Evolutionary conservation across 768 basidiomycete genomes (phyloP).

Genomic region (Mycena vulgaris): DNA sequence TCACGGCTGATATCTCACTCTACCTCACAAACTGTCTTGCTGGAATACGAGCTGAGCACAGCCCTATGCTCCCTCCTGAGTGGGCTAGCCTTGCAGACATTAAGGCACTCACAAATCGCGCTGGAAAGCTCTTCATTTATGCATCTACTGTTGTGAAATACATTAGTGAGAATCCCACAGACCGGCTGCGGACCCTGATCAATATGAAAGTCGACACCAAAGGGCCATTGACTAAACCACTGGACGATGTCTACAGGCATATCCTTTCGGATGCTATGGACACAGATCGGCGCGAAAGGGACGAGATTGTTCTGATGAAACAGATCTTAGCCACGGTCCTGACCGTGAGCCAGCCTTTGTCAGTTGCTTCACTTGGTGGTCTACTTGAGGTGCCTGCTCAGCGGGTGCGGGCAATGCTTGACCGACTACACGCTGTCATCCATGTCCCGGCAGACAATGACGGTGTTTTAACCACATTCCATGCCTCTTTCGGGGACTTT

Average conservation of each 20-base stretch:
- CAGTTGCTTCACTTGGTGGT: constrained; percentile 4
- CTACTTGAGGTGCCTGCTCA: neutral
- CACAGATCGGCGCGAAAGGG: too few species aligned
- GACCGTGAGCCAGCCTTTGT: too few species aligned
- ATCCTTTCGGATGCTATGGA: too few species aligned
- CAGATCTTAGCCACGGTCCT: too few species aligned
- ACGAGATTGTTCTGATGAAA: too few species aligned
- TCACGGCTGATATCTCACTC: neutral
- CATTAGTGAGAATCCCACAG: neutral
- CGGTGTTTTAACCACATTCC: constrained; percentile 14
- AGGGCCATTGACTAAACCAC: neutral
- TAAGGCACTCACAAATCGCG: too few species aligned
- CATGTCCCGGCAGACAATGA: constrained; percentile 7
- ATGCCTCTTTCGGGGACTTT: constrained; percentile 16
- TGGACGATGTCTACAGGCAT: too few species aligned
- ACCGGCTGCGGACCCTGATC: neutral
- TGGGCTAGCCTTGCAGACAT: too few species aligned
- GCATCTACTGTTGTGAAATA: too few species aligned
- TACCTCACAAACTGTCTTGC: neutral
- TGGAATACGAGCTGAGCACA: too few species aligned
- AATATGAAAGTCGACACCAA: constrained; percentile 2
- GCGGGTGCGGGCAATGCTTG: constrained; percentile 12
- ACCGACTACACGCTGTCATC: constrained; percentile 12
- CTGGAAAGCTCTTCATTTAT: too few species aligned
- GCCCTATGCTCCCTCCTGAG: too few species aligned